phyloP scores from a whole-genome alignment of 176 grass and related monocot species.

The Cenchrus fungigraminus region DNA sequence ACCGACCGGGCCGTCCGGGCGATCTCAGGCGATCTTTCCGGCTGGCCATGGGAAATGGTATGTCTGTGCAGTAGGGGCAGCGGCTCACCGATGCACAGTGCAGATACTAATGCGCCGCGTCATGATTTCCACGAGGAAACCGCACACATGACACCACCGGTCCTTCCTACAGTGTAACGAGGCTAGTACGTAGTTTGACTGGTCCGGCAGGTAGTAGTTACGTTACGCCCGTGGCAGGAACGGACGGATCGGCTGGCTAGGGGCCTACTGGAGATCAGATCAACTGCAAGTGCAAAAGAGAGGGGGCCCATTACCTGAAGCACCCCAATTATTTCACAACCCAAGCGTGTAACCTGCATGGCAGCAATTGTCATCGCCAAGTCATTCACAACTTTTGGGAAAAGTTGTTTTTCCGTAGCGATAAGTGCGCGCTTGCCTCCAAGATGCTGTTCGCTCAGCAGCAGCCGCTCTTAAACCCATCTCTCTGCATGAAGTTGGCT shows the following conservation, averaged over 20 bases:
- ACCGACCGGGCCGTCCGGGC: not conserved
- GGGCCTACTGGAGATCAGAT: not conserved
- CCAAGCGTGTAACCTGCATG: slow-evolving; percentile 7
- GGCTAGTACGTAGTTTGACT: slow-evolving; percentile 30
- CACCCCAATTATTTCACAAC: slow-evolving; percentile 4
- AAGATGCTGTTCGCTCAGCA: too few relatives aligned
- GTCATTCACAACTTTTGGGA: not conserved
- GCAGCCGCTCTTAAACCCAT: not conserved
- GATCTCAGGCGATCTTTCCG: not conserved
- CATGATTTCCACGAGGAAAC: slow-evolving; percentile 13
- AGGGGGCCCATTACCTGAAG: not conserved
- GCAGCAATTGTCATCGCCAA: slow-evolving; percentile 5
- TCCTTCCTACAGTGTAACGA: not conserved
- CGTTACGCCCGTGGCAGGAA: not conserved
- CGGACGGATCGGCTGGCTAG: not conserved
- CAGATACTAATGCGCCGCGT: slow-evolving; percentile 1
- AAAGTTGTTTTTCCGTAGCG: not conserved
- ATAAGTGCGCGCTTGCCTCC: not conserved
- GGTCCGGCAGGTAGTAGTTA: not conserved
- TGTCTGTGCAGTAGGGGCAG: slow-evolving; percentile 20
- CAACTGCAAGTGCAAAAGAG: slow-evolving; percentile 4
- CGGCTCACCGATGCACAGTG: slow-evolving; percentile 1
- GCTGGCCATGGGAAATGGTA: not conserved
- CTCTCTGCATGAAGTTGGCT: not conserved
- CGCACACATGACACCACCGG: not conserved